Conservation (phyloP, 2,329 filamentous ascomycete genomes). For the Cercospora berteroae region DNA sequence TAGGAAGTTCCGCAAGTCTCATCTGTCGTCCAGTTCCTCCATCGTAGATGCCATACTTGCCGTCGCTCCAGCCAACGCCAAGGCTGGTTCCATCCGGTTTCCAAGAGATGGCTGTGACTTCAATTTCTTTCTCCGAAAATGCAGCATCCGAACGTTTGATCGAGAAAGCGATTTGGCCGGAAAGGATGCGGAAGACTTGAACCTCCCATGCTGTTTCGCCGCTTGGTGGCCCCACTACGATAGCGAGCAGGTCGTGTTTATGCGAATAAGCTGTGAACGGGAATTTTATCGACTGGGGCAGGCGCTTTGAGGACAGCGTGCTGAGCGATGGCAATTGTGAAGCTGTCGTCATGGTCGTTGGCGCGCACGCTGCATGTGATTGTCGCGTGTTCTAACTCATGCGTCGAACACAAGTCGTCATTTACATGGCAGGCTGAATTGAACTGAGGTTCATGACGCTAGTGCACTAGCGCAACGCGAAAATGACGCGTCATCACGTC, state of each 20-base stretch:
- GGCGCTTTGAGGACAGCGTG: constrained; percentile 54
- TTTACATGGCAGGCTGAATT: neutral
- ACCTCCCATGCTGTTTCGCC: constrained; percentile 58
- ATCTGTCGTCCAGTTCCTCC: constrained; percentile 34
- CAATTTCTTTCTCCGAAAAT: constrained; percentile 14
- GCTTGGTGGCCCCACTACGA: constrained; percentile 47
- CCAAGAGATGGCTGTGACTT: constrained; percentile 45
- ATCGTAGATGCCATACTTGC: constrained; percentile 50
- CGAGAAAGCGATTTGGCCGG: constrained; percentile 67
- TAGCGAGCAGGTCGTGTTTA: constrained; percentile 76
- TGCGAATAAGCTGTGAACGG: constrained; percentile 73
- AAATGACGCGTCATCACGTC: constrained; percentile 2
- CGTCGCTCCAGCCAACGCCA: constrained; percentile 81
- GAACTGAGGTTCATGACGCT: neutral
- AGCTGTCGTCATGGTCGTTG: neutral
- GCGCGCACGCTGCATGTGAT: neutral
- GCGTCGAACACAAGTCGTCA: neutral
- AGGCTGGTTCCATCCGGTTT: constrained; percentile 53
- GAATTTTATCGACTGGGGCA: constrained; percentile 55
- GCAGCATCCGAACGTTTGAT: constrained; percentile 41
- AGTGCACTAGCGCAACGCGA: constrained; percentile 7
- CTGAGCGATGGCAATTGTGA: neutral
- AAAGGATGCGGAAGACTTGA: constrained; percentile 75
- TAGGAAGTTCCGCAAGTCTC: constrained; percentile 12
- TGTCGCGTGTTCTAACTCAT: neutral